Evolutionary conservation across 2,329 filamentous ascomycete species (phyloP).

Genomic region (Grosmannia penicillata): DNA sequence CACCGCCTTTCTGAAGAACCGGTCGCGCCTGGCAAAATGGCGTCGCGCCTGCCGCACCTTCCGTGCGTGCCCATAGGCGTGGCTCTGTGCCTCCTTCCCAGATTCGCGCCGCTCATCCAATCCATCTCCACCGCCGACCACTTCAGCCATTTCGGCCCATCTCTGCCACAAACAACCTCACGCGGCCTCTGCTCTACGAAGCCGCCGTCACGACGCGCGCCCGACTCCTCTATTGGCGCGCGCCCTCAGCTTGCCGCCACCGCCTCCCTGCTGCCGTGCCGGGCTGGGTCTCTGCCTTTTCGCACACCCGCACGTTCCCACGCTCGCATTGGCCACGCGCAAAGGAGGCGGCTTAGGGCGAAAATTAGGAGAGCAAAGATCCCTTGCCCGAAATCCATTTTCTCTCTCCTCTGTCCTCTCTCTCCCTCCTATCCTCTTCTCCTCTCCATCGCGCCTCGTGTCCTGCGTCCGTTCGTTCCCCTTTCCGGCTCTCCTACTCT

Average conservation of each 20-base stretch:
- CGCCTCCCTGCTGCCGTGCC: no score
- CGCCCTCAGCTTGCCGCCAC: no score
- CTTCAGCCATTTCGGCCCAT: slow-evolving; percentile 1
- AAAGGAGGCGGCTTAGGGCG: not conserved
- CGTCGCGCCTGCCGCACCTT: no score
- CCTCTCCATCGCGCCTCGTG: not conserved
- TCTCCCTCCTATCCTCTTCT: not conserved
- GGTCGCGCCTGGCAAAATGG: no score
- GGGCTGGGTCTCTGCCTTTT: no score
- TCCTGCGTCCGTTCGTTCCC: not conserved
- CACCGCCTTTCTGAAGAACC: no score
- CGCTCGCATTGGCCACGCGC: not conserved
- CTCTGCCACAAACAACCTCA: not conserved
- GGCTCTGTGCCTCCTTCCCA: not conserved
- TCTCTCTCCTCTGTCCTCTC: not conserved
- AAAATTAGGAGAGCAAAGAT: slow-evolving; percentile 1
- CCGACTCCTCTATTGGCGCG: not conserved
- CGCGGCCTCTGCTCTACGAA: not conserved
- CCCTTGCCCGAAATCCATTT: no score
- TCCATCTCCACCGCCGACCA: not conserved
- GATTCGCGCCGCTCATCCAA: not conserved
- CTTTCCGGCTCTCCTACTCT: not conserved
- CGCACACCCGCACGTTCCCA: not conserved
- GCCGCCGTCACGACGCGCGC: not conserved
- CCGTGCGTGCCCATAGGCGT: not conserved